These are phyloP conservation scores for Helotiales sp. DNA, from an alignment of 2,329 filamentous ascomycete species.

Conservation along the genomic window DNA sequence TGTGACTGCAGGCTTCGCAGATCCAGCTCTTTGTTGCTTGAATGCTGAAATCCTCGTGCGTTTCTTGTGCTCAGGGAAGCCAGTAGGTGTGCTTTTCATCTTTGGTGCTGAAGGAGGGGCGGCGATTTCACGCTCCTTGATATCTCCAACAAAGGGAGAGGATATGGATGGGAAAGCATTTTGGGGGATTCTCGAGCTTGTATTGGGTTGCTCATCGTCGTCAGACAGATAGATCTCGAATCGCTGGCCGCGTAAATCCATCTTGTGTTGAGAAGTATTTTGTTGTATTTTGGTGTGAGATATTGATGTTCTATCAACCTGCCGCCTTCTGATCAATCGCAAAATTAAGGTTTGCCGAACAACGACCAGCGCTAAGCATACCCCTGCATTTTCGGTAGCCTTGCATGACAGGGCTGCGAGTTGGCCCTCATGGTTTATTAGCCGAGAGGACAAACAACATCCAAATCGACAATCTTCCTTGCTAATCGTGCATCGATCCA, in stretches of 20 bases:
- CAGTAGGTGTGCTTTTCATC: slow-evolving; percentile 61
- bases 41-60: slow-evolving; percentile 76
- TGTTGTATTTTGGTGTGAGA: not conserved
- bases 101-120: slow-evolving; percentile 68
- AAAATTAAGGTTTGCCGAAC: slow-evolving; percentile 7
- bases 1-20: slow-evolving; percentile 16
- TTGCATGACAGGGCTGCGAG: slow-evolving; percentile 5
- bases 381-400: not conserved
- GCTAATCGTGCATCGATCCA: not conserved
- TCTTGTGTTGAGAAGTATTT: slow-evolving; percentile 25
- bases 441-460: slow-evolving; percentile 5
- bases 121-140: slow-evolving; percentile 72
- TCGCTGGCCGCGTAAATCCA: slow-evolving; percentile 62
- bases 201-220: slow-evolving; percentile 50
- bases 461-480: slow-evolving; percentile 2
- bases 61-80: slow-evolving; percentile 90
- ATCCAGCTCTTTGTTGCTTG: slow-evolving; percentile 65
- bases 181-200: slow-evolving; percentile 34
- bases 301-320: not conserved
- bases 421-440: not conserved
- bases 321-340: not conserved
- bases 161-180: slow-evolving; percentile 38
- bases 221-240: slow-evolving; percentile 65
- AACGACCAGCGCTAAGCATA: not conserved
- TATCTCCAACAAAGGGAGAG: slow-evolving; percentile 66